These are phyloP conservation scores for Myotisia sp. DNA, from an alignment of 2,329 filamentous ascomycete species.

Conservation along the genomic window DNA sequence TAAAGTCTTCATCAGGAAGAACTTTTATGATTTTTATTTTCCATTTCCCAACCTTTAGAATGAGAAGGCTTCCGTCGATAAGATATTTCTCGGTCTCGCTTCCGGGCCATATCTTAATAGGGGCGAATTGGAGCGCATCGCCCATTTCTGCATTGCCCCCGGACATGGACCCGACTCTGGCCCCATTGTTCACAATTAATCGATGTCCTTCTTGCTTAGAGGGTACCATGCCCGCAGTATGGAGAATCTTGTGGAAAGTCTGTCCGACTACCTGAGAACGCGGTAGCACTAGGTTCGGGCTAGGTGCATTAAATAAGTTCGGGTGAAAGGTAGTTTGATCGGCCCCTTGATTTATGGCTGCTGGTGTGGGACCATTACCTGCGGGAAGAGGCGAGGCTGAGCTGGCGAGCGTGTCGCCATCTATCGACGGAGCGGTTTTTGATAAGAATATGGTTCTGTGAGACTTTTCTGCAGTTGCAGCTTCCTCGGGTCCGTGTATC, in stretches of 20 bases:
- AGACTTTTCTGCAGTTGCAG: conserved; percentile 46
- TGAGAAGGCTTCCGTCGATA: conserved; percentile 37
- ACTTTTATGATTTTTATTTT: conserved; percentile 45
- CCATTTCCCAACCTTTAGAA: conserved; percentile 46
- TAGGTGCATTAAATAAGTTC: conserved; percentile 6
- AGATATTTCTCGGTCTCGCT: conserved; percentile 36
- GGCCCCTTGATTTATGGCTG: background rate
- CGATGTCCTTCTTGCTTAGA: conserved; percentile 40
- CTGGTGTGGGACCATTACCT: background rate
- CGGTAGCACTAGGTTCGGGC: conserved; percentile 20
- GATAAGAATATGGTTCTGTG: conserved; percentile 37
- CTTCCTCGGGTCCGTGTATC: conserved; percentile 55
- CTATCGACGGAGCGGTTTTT: conserved; percentile 18
- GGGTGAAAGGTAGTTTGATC: background rate
- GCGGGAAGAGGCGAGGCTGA: conserved; percentile 14
- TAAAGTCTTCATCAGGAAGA: conserved; percentile 40
- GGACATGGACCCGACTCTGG: conserved; percentile 34
- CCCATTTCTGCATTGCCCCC: conserved; percentile 29
- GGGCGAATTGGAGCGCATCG: conserved; percentile 36
- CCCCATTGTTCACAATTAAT: conserved; percentile 36
- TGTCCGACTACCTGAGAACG: conserved; percentile 36
- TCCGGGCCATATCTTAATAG: conserved; percentile 31
- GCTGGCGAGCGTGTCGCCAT: background rate
- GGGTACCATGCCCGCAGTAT: conserved; percentile 37
- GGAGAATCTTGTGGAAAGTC: conserved; percentile 36